Evolutionary conservation across 257 asterid species (phyloP), one percentile per base, ranked within the genome.

Genomic region (Przewalskia tangutica): DNA sequence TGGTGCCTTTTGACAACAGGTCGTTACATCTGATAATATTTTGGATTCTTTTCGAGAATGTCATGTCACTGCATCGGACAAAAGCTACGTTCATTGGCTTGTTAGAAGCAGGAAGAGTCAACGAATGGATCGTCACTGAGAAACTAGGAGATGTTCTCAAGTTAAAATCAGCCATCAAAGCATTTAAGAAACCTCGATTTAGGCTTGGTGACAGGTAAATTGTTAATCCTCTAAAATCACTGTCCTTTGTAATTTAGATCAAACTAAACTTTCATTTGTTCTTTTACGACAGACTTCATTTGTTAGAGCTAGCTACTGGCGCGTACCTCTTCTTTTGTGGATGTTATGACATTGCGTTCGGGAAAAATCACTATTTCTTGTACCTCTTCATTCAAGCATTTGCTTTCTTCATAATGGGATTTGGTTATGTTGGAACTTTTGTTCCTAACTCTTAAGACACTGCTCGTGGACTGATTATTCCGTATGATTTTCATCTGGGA

Each of bases 111-210:
- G 87, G 89, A 83, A 83, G 93, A 77, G 92, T 88, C 1, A 90
- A 92, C 10, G 98, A 93, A 77, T 93, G 98, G 98, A 89, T 93
- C 7, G 98, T 93, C 66, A 92, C 98, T 0, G 98, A 92, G 84
- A 93, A 93, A 88, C 88, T 81, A 4, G 98, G 97, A 64, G 94
- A 91, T 38, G 89, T 88, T 36, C 80, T 88, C 76, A 89, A 85
- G 86, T 81, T 81, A 27, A 93, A 90, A 82, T 14, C 88, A 10
- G 84, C 55, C 12, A 40, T 20, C n/a, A 89, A 85, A 75, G 68
- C 83, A 0, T 23, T 18, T 71, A 84, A 75, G 64, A 79, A 82
- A 84, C 90, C 87, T 36, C 76, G 86, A 18, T 81, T 86, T 55
- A 86, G 81, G 83, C 55, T 85, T 62, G 85, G 82, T 58, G 94